Conservation (phyloP, 1,284 basidiomycete species). For the Apiotrichum akiyoshidainum region DNA sequence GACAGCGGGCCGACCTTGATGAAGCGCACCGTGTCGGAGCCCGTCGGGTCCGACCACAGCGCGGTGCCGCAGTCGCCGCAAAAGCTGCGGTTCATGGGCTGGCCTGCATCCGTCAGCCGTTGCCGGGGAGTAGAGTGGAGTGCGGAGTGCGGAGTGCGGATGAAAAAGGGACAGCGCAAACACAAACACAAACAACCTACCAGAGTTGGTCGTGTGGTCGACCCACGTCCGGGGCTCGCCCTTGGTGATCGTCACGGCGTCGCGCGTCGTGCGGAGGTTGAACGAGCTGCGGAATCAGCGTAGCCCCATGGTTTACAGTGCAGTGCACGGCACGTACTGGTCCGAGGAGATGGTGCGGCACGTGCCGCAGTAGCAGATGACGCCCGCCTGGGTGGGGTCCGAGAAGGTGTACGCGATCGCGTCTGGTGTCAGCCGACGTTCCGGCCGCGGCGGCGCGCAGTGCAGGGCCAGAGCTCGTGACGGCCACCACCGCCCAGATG, state of each 20-base stretch:
- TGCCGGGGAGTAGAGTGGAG: no score
- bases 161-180: no score
- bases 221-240: slow-evolving; percentile 13
- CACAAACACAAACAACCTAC: no score
- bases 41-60: slow-evolving; percentile 16
- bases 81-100: slow-evolving; percentile 16
- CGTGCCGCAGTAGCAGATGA: slow-evolving; percentile 12
- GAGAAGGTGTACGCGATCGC: slow-evolving; percentile 11
- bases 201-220: slow-evolving; percentile 8
- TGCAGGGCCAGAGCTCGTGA: no score
- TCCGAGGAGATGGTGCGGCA: slow-evolving; percentile 12
- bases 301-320: no score
- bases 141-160: no score
- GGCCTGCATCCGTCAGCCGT: no score
- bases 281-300: slow-evolving; percentile 13
- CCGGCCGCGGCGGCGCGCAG: neutral
- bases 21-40: slow-evolving; percentile 3
- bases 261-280: slow-evolving; percentile 9
- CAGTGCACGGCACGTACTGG: slow-evolving; percentile 1
- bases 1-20: slow-evolving; percentile 17
- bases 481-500: no score
- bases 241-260: slow-evolving; percentile 12
- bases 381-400: slow-evolving; percentile 7
- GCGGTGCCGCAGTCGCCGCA: slow-evolving; percentile 18
- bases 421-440: neutral